A percentile compares a stretch with the other conserved stretches of the same genome.
Evolutionary conservation across 2,329 filamentous ascomycete genomes (phyloP).

Genomic region (Ophiostoma sp.): DNA sequence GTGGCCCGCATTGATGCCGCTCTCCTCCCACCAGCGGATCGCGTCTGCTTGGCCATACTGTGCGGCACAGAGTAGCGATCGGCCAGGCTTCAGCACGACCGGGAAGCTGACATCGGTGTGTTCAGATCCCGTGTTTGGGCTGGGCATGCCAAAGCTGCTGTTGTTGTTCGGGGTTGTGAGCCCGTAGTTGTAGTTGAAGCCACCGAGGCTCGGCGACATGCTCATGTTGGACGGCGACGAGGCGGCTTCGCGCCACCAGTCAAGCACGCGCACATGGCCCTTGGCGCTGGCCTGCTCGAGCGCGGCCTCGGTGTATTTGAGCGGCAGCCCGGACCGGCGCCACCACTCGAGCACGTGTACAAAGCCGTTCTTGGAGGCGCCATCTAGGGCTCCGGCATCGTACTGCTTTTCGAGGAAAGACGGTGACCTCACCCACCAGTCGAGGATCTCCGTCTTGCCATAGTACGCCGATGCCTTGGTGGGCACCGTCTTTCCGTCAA

Average conservation of each 20-base stretch:
- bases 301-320: constrained; percentile 81
- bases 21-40: constrained; percentile 82
- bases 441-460: constrained; percentile 74
- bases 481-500: constrained; percentile 77
- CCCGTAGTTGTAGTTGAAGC: constrained; percentile 33
- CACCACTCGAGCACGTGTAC: constrained; percentile 88
- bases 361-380: constrained; percentile 79
- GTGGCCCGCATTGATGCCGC: constrained; percentile 71
- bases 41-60: constrained; percentile 74
- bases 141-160: background rate
- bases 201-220: constrained; percentile 16
- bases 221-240: constrained; percentile 31
- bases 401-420: constrained; percentile 85
- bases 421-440: constrained; percentile 83
- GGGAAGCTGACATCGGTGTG: constrained; percentile 20
- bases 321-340: constrained; percentile 64
- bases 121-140: background rate
- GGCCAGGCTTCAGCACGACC: constrained; percentile 68
- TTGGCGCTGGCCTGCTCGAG: constrained; percentile 82
- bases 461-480: constrained; percentile 86
- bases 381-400: constrained; percentile 76
- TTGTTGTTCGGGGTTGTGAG: background rate
- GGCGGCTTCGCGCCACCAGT: constrained; percentile 79
- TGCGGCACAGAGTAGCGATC: constrained; percentile 75
- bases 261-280: constrained; percentile 77